Evolutionary conservation across 441 rosid genomes (phyloP).

Genomic region (Lepidium campestre): DNA sequence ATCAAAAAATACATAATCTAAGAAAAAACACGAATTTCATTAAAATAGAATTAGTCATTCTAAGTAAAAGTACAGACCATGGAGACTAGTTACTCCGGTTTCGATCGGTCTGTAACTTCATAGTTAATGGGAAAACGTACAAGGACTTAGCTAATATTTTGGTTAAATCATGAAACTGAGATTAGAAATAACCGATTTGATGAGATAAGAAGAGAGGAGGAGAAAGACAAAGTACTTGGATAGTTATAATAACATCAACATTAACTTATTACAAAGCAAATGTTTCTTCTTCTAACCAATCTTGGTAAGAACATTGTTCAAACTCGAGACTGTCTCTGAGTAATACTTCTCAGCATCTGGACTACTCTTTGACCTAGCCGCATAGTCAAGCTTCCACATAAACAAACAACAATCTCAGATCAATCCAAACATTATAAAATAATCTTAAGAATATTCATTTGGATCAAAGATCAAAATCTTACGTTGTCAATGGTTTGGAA

Average conservation of each 20-base stretch:
- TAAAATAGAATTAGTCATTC: not conserved
- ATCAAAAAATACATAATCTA: too few relatives aligned
- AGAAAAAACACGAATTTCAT: not conserved
- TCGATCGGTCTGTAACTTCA: too few relatives aligned
- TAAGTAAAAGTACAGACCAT: not conserved
- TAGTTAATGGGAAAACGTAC: too few relatives aligned
- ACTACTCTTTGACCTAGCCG: slow-evolving; percentile 85
- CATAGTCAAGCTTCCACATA: slow-evolving; percentile 64
- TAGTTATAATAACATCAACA: not conserved
- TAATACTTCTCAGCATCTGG: slow-evolving; percentile 90
- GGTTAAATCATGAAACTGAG: slow-evolving; percentile 2
- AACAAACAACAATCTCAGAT: not conserved
- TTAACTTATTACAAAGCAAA: not conserved
- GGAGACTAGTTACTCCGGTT: too few relatives aligned
- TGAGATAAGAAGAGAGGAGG: not conserved
- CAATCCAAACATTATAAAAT: not conserved
- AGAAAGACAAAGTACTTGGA: slow-evolving; percentile 22
- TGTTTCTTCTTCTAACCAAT: slow-evolving; percentile 43
- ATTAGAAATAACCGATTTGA: not conserved
- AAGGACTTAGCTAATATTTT: not conserved
- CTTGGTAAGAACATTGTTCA: slow-evolving; percentile 86
- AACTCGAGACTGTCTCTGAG: slow-evolving; percentile 62
- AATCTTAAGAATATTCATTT: too few relatives aligned
- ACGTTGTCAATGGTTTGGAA: slow-evolving; percentile 65
- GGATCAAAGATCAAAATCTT: slow-evolving; percentile 12